Evolutionary conservation across 2,329 filamentous ascomycete species (phyloP).

Genomic region (Cytospora schulzeri): DNA sequence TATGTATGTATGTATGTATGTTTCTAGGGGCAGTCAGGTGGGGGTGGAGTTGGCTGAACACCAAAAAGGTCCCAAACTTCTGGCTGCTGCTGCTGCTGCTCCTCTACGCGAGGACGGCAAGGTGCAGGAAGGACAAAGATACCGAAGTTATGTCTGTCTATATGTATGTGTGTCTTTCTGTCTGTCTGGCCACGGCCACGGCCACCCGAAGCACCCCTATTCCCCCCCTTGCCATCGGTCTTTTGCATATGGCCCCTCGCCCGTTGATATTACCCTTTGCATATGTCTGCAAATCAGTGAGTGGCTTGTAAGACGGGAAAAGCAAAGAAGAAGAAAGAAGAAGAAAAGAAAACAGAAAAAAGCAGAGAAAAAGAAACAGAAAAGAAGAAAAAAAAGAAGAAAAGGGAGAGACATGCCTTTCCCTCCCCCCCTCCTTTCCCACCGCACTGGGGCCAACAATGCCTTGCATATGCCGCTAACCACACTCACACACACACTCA

Average conservation of each 20-base stretch:
- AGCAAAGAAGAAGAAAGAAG: neutral
- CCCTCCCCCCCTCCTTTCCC: constrained; percentile 4
- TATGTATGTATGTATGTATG: neutral
- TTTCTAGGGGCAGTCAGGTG: too few relatives aligned
- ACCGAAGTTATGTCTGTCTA: neutral
- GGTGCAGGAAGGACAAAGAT: neutral
- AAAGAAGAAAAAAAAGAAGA: neutral
- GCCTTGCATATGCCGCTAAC: constrained; percentile 27
- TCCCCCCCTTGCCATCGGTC: neutral
- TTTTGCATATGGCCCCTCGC: neutral
- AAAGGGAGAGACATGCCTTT: neutral
- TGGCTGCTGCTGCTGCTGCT: neutral
- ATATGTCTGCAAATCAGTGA: neutral
- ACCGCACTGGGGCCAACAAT: constrained; percentile 27
- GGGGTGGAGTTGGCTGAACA: neutral
- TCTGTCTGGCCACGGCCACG: too few relatives aligned
- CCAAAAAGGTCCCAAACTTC: neutral
- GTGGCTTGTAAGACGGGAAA: too few relatives aligned
- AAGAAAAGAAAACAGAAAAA: too few relatives aligned
- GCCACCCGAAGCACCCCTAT: neutral
- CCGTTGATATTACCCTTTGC: neutral
- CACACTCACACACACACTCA: neutral
- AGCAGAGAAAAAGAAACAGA: neutral
- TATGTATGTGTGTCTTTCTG: too few relatives aligned
- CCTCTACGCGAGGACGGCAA: neutral